A percentile compares a stretch with the other conserved stretches of the same genome.
Conservation (phyloP, 1,139 yeast species). For the Yamadazyma songkhlaensis region DNA sequence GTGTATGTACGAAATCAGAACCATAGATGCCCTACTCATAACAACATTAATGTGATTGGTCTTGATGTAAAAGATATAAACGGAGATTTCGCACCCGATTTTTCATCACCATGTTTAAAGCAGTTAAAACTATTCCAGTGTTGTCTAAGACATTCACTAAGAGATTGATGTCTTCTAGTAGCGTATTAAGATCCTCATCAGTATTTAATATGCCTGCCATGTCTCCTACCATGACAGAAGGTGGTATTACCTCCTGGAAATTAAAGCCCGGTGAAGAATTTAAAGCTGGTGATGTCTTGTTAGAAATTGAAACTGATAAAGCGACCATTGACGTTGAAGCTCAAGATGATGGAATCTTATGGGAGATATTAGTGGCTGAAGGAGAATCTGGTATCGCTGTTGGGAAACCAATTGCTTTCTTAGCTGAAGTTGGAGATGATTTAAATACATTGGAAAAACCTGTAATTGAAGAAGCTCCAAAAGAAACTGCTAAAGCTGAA, state of each 20-base stretch:
- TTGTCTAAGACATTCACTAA: too few relatives aligned
- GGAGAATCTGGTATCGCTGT: slow-evolving; percentile 82
- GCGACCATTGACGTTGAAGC: slow-evolving; percentile 94
- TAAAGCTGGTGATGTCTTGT: slow-evolving; percentile 78
- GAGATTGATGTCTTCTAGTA: slow-evolving; percentile 6
- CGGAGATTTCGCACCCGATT: slow-evolving; percentile 9
- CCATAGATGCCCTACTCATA: too few relatives aligned
- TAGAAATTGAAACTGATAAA: slow-evolving; percentile 92
- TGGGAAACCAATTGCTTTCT: slow-evolving; percentile 83
- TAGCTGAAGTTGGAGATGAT: slow-evolving; percentile 90
- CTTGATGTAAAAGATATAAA: not conserved
- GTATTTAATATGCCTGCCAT: slow-evolving; percentile 93
- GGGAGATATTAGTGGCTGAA: slow-evolving; percentile 66
- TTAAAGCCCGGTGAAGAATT: slow-evolving; percentile 77
- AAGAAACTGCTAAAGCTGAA: slow-evolving; percentile 12
- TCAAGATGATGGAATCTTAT: slow-evolving; percentile 84
- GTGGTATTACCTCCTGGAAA: slow-evolving; percentile 96
- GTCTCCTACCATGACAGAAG: slow-evolving; percentile 99
- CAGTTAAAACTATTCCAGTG: too few relatives aligned
- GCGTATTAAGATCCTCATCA: slow-evolving; percentile 41
- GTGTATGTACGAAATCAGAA: too few relatives aligned
- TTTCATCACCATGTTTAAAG: slow-evolving; percentile 1
- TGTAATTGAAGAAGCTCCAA: slow-evolving; percentile 18
- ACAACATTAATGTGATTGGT: too few relatives aligned
- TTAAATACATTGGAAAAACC: slow-evolving; percentile 64